Conservation (phyloP, 2,329 filamentous ascomycete genomes). For the Fusarium beomiforme region DNA sequence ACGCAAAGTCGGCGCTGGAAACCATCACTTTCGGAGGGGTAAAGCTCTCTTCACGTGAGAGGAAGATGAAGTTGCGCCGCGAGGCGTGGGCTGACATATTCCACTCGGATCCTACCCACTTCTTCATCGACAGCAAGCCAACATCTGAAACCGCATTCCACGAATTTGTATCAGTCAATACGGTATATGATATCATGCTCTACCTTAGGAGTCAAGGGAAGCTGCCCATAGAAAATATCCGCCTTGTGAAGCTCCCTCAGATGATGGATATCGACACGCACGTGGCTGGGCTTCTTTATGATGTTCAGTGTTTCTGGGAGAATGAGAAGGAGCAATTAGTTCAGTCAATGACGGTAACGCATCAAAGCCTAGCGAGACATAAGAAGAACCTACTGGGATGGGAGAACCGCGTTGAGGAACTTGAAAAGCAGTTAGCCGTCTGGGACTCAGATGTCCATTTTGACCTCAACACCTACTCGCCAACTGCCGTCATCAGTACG, state of each 20-base stretch:
- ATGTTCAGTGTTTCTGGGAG: background rate
- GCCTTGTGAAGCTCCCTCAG: background rate
- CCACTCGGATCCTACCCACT: background rate
- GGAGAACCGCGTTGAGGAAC: background rate
- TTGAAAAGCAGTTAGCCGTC: background rate
- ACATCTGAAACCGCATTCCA: background rate
- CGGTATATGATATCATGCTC: background rate
- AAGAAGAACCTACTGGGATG: background rate
- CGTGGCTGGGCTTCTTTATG: background rate
- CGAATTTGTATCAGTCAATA: background rate
- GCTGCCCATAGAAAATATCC: background rate
- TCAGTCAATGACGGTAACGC: background rate
- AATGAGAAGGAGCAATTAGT: background rate
- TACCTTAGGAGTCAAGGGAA: background rate
- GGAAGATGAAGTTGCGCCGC: background rate
- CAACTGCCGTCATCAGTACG: background rate
- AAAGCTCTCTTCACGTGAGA: background rate
- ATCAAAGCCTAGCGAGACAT: background rate
- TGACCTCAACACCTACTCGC: background rate
- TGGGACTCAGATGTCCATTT: background rate
- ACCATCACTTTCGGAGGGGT: background rate
- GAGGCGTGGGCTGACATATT: background rate
- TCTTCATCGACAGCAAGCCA: background rate
- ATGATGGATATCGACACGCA: background rate
- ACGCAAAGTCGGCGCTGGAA: background rate